Evolutionary conservation across 257 asterid species (phyloP).

Genomic region (Fraxinus anomala): DNA sequence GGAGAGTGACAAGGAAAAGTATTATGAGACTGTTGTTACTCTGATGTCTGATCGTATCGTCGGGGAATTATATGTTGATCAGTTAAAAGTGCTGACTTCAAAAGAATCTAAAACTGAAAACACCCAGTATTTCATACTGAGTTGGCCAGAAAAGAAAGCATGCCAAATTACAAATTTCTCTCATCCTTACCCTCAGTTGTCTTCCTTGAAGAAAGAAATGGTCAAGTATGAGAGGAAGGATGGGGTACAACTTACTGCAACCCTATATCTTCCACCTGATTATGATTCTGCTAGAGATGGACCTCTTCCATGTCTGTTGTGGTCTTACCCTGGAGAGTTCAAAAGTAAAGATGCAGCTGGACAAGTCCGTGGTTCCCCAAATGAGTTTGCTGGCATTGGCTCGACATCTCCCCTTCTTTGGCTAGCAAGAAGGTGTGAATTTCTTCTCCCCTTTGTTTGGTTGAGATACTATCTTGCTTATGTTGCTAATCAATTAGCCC

Average conservation of each 20-base stretch:
- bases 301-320: constrained; percentile 96
- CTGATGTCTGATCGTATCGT: constrained; percentile 81
- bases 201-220: constrained; percentile 90
- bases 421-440: constrained; percentile 80
- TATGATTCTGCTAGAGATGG: constrained; percentile 91
- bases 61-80: constrained; percentile 59
- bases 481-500: constrained; percentile 9
- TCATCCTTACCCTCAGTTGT: constrained; percentile 95
- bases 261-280: constrained; percentile 87
- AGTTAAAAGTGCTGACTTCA: constrained; percentile 70
- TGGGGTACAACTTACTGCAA: constrained; percentile 97
- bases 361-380: constrained; percentile 99
- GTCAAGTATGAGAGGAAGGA: constrained; percentile 89
- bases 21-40: constrained; percentile 78
- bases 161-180: constrained; percentile 87
- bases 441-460: constrained; percentile 31
- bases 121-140: constrained; percentile 76
- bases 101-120: constrained; percentile 95
- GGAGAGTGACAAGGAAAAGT: constrained; percentile 94
- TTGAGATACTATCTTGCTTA: constrained; percentile 15
- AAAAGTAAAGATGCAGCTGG: constrained; percentile 98
- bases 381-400: constrained; percentile 95
- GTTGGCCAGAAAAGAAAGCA: constrained; percentile 90
- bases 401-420: constrained; percentile 93
- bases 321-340: constrained; percentile 99